A percentile compares a stretch with the other conserved stretches of the same genome.
phyloP scores from a whole-genome alignment of 192 early-diverging fungal genomes.

The Coemansia sp. region DNA sequence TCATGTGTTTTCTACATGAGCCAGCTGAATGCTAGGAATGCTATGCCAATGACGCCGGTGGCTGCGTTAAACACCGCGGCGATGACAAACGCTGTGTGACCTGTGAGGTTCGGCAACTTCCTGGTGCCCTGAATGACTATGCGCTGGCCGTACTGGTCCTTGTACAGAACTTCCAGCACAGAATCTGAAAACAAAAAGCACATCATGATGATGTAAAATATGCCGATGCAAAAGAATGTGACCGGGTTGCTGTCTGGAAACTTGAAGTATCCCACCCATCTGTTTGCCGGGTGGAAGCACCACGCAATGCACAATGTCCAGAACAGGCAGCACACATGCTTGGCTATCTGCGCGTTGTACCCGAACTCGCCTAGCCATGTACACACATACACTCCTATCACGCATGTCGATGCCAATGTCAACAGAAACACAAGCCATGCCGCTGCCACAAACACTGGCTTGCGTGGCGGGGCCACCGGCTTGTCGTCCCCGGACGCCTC shows the following conservation, averaged over 20 bases:
- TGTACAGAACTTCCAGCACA: slow-evolving; percentile 1
- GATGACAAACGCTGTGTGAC: slow-evolving; percentile 1
- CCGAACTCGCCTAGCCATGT: slow-evolving; percentile 11
- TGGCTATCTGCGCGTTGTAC: slow-evolving; percentile 13
- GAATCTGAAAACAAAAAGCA: slow-evolving; percentile 1
- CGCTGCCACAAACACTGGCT: background rate
- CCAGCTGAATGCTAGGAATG: background rate
- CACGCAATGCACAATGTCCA: background rate
- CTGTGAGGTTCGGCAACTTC: background rate
- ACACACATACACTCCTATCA: background rate
- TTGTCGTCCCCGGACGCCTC: background rate
- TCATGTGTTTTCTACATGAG: background rate
- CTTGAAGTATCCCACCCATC: slow-evolving; percentile 4
- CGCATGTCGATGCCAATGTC: background rate
- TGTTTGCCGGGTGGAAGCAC: background rate
- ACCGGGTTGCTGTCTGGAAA: slow-evolving; percentile 4
- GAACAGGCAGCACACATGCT: background rate
- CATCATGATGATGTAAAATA: background rate
- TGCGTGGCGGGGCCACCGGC: background rate
- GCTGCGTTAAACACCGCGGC: background rate
- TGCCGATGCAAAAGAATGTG: background rate
- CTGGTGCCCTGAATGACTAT: slow-evolving; percentile 1
- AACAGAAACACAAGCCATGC: slow-evolving; percentile 1
- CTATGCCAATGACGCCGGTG: background rate
- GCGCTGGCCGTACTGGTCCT: background rate